Evolutionary conservation across 2,329 filamentous ascomycete species (phyloP).

Genomic region (Phaeophleospora eucalypticola): DNA sequence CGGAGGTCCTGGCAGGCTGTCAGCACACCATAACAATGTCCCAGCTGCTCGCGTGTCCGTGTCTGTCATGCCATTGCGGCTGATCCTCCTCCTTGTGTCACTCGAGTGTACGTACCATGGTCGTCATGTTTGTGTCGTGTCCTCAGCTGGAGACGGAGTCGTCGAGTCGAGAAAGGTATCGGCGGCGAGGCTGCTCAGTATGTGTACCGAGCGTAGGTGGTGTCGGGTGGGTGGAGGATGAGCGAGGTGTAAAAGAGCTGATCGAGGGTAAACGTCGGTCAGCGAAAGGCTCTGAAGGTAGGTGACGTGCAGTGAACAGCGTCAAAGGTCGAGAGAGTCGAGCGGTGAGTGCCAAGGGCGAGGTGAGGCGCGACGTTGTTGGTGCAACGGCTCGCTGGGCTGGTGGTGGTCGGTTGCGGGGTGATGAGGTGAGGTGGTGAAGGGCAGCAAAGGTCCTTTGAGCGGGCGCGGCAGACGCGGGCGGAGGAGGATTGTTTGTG

Average conservation of each 20-base stretch:
- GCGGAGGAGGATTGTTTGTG: no score
- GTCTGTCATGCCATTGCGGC: conserved; percentile 10
- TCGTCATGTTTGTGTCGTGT: conserved; percentile 51
- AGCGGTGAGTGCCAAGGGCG: conserved; percentile 1
- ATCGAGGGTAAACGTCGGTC: conserved; percentile 1
- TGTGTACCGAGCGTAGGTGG: conserved; percentile 24
- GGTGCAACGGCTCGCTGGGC: not conserved
- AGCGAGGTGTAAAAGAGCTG: not conserved
- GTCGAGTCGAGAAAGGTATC: conserved; percentile 14
- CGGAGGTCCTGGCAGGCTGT: conserved; percentile 72
- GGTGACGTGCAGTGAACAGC: conserved; percentile 4
- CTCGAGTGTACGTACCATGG: conserved; percentile 52
- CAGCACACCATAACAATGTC: conserved; percentile 15
- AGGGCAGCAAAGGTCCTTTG: not conserved
- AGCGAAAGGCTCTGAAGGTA: conserved; percentile 4
- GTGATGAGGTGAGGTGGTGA: not conserved
- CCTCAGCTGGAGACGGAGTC: conserved; percentile 24
- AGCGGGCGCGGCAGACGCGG: no score
- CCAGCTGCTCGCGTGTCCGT: conserved; percentile 21
- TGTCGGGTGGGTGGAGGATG: conserved; percentile 1
- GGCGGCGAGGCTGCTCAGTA: conserved; percentile 22
- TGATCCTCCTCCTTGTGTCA: not conserved
- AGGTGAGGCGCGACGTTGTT: not conserved
- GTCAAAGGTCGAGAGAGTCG: not conserved
- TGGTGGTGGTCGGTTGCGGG: not conserved